These are phyloP conservation scores for Debaryomycetaceae sp. DNA, from an alignment of 1,139 yeast genomes.

Conservation along the genomic window DNA sequence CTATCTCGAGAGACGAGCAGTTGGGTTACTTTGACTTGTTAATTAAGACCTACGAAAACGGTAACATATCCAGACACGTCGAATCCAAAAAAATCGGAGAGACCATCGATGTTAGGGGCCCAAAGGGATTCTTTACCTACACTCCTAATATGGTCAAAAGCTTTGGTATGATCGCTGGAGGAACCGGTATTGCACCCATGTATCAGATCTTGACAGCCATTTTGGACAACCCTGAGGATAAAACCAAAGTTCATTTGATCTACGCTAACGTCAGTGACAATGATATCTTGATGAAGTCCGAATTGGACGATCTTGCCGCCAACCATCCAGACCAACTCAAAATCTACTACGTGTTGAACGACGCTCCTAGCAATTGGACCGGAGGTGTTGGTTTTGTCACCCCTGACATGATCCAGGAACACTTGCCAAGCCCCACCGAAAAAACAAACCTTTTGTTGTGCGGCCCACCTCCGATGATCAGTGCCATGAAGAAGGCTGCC, in stretches of 20 bases:
- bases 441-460: constrained; percentile 77
- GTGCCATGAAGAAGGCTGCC: constrained; percentile 84
- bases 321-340: constrained; percentile 73
- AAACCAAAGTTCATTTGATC: constrained; percentile 75
- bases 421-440: constrained; percentile 58
- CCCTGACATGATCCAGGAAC: constrained; percentile 57
- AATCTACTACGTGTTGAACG: constrained; percentile 78
- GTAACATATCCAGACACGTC: constrained; percentile 79
- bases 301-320: constrained; percentile 63
- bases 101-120: constrained; percentile 64
- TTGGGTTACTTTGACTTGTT: constrained; percentile 86
- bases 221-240: constrained; percentile 71
- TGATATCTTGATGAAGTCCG: constrained; percentile 76
- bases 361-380: constrained; percentile 49
- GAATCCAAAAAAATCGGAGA: constrained; percentile 56
- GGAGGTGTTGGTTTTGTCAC: constrained; percentile 65
- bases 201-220: constrained; percentile 77
- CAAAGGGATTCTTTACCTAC: constrained; percentile 89
- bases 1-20: constrained; percentile 81
- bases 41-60: constrained; percentile 89
- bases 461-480: constrained; percentile 87
- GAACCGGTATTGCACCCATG: constrained; percentile 94
- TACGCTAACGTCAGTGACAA: constrained; percentile 76
- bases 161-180: constrained; percentile 89
- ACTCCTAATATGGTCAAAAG: constrained; percentile 76